These are phyloP conservation scores for Pistacia atlantica DNA, from an alignment of 345 rosid genomes.

Conservation along the genomic window DNA sequence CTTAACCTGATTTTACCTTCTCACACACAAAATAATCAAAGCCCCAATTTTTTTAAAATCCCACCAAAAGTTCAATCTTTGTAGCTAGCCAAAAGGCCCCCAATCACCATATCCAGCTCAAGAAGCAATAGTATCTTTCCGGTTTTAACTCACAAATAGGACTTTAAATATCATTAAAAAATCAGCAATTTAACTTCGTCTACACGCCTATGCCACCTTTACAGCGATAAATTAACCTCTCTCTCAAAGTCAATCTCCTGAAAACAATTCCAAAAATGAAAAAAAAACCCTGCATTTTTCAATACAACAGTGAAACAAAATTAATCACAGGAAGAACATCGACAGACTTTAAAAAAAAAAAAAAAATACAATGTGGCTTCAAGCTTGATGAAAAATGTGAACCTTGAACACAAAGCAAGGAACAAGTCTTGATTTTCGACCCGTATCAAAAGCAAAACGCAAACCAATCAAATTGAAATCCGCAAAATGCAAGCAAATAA, in stretches of 20 bases:
- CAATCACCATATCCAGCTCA: constrained; percentile 20
- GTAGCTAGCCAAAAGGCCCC: constrained; percentile 26
- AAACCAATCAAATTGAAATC: constrained; percentile 14
- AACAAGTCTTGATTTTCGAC: neutral
- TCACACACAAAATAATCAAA: constrained; percentile 18
- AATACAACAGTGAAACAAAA: neutral
- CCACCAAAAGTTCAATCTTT: constrained; percentile 11
- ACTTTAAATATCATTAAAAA: constrained; percentile 17
- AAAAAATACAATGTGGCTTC: neutral
- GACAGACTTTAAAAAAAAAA: neutral
- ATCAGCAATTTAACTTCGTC: constrained; percentile 11
- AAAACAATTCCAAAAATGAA: neutral
- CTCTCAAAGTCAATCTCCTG: neutral
- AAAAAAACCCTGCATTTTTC: constrained; percentile 16
- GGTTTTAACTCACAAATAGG: constrained; percentile 19
- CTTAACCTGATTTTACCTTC: constrained; percentile 18
- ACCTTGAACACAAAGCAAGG: constrained; percentile 9
- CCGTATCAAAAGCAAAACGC: constrained; percentile 5
- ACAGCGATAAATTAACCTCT: neutral
- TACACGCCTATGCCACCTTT: constrained; percentile 7
- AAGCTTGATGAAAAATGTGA: neutral
- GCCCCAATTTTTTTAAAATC: neutral
- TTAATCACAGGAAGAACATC: too few species aligned
- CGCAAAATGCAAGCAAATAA: neutral
- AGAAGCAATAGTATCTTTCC: constrained; percentile 21